phyloP scores from a whole-genome alignment of 2,329 filamentous ascomycete genomes.

The Sclerotinia spermophila region DNA sequence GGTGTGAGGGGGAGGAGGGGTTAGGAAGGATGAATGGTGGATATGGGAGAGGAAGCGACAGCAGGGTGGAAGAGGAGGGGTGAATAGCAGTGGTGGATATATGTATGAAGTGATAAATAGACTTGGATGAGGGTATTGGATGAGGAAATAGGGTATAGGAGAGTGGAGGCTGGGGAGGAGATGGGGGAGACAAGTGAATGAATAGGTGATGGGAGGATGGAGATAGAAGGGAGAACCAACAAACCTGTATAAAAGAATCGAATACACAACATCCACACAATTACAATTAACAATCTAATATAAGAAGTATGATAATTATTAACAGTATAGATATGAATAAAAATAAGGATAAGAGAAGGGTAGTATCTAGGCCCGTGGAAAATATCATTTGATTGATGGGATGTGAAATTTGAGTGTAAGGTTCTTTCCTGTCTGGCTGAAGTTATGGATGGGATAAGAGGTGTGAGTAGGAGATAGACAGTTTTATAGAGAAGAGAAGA shows the following conservation, averaged over 20 bases:
- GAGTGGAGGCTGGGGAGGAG: not conserved
- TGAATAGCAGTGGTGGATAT: not conserved
- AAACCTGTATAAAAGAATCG: conserved; percentile 11
- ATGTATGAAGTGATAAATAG: not conserved
- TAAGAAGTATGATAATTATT: not conserved
- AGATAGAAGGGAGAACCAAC: not conserved
- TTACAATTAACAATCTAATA: not conserved
- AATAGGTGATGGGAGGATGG: not conserved
- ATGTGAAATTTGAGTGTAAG: too few species aligned
- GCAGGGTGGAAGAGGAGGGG: not conserved
- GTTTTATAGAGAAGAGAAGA: not conserved
- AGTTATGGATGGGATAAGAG: too few species aligned
- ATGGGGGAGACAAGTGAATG: not conserved
- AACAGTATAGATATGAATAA: too few species aligned
- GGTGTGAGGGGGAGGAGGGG: not conserved
- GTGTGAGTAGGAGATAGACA: too few species aligned
- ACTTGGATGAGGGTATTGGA: not conserved
- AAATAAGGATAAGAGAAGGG: not conserved
- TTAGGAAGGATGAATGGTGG: not conserved
- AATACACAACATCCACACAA: not conserved
- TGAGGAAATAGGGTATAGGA: not conserved
- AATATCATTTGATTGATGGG: too few species aligned
- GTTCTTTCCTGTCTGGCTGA: too few species aligned
- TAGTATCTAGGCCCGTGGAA: too few species aligned
- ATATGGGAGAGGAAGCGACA: not conserved